Percentiles rank a stretch among this genome's conserved stretches.
Evolutionary conservation across 768 basidiomycete species (phyloP).

Genomic region (Trametes cubensis): DNA sequence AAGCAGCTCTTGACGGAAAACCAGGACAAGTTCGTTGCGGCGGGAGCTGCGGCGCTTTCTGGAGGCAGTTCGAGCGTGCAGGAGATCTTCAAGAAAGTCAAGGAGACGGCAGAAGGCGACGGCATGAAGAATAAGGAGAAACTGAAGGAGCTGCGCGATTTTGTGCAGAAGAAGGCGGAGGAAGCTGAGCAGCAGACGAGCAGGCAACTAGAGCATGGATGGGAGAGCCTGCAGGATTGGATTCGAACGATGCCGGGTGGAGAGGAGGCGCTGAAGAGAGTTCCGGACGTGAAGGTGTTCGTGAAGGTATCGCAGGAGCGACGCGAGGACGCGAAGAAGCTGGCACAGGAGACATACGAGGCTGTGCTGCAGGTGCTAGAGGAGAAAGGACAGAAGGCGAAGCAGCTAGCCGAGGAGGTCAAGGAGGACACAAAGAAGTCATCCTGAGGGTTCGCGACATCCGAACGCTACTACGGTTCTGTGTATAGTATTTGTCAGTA

Average conservation of each 20-base stretch:
- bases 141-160: slow-evolving; percentile 34
- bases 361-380: slow-evolving; percentile 34
- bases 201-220: slow-evolving; percentile 20
- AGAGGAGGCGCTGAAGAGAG: slow-evolving; percentile 31
- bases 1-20: slow-evolving; percentile 33
- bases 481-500: neutral
- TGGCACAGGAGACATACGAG: slow-evolving; percentile 36
- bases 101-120: slow-evolving; percentile 29
- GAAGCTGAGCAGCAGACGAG: slow-evolving; percentile 27
- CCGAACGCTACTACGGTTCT: neutral
- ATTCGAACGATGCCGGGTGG: slow-evolving; percentile 34
- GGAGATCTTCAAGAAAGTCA: slow-evolving; percentile 34
- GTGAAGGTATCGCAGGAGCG: slow-evolving; percentile 30
- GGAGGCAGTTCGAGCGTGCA: slow-evolving; percentile 19
- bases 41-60: slow-evolving; percentile 20
- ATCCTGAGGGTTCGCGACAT: slow-evolving; percentile 1
- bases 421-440: slow-evolving; percentile 31
- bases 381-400: slow-evolving; percentile 36
- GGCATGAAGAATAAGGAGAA: slow-evolving; percentile 32
- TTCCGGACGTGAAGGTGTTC: slow-evolving; percentile 32
- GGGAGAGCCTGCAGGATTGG: slow-evolving; percentile 33
- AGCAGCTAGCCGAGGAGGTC: slow-evolving; percentile 29
- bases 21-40: slow-evolving; percentile 30
- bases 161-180: slow-evolving; percentile 32
- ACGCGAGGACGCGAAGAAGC: slow-evolving; percentile 35